A percentile compares a stretch with the other conserved stretches of the same genome.
phyloP scores from a whole-genome alignment of 1,284 basidiomycete species.

The Ceratobasidium sp. region DNA sequence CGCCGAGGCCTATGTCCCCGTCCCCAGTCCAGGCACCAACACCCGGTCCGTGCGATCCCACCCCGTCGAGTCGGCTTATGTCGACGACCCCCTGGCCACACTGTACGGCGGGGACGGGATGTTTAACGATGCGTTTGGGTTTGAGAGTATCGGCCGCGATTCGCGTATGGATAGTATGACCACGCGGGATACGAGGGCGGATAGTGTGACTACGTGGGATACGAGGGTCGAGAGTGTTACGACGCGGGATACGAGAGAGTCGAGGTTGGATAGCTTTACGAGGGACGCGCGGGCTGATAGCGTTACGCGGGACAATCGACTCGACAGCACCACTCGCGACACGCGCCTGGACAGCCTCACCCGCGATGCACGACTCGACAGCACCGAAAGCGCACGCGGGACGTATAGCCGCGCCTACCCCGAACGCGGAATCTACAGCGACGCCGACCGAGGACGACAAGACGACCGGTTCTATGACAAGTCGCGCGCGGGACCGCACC shows the following conservation, averaged over 20 bases:
- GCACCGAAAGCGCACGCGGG: constrained; percentile 7
- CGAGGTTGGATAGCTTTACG: neutral
- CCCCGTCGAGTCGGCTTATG: neutral
- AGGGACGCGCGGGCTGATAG: neutral
- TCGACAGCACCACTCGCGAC: constrained; percentile 10
- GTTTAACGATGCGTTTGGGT: neutral
- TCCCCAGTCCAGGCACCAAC: too few species aligned
- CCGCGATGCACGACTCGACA: constrained; percentile 13
- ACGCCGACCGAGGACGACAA: neutral
- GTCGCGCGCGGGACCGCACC: neutral
- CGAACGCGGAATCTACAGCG: constrained; percentile 14
- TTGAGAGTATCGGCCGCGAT: neutral
- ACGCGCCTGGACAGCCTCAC: constrained; percentile 9
- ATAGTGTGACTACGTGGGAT: neutral
- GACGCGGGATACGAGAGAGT: neutral
- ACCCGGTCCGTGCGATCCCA: neutral
- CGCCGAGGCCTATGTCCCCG: constrained; percentile 12
- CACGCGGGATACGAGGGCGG: too few species aligned
- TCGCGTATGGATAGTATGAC: too few species aligned
- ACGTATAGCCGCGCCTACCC: constrained; percentile 10
- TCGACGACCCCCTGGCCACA: constrained; percentile 25
- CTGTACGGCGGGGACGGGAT: constrained; percentile 3
- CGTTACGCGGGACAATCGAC: neutral
- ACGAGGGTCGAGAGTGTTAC: neutral
- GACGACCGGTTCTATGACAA: constrained; percentile 1